Evolutionary conservation across 805 yeast species (phyloP), one percentile per base, ranked within the genome.

Genomic region (Metschnikowia corniflorae): DNA sequence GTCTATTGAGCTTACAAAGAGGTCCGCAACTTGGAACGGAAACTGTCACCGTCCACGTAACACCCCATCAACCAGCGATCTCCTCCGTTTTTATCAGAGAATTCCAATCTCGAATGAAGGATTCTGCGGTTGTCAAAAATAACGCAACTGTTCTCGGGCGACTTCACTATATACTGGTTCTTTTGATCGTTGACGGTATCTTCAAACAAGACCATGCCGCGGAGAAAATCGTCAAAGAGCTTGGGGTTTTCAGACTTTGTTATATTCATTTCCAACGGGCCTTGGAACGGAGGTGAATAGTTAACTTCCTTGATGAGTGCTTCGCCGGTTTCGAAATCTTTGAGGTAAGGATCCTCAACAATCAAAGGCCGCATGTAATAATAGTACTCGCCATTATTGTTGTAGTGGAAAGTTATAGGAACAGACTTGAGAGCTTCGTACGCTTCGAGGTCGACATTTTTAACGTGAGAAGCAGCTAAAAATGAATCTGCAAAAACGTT

Each of bases 201-300:
- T 49, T 84, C 93, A 55, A 84, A 84, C n/a, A 66, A 42, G 21
- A 61, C 54, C 40, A 80, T 55, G 0, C 88, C 89, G 37, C 84
- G 58, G 15, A 71, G 43, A 54, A 80, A 82, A 34, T 77, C 79
- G 9, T 69, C 60, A 46, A 80, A 75, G 7, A 70, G 49, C 27
- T 63, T 59, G 5, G 47, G 37, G 27, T 45, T 26, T 18, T 45
- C 48, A 21, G 62, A 58, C 10, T 59, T 60, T 13, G 69, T 65
- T n/a, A 75, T 70, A 14, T 78, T 79, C 37, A 60, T 61, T 44
- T 82, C 86, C 39, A 78, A 75, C 1, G 91, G 91, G 0, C 85
- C 91, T 53, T 84, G 94, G 63, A 82, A 83, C 8, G 89, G 91
- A 2, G 94, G 93, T 0, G 91, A 78, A 56, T 83, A 84, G 53